Conservation (phyloP, 2,329 filamentous ascomycete species). For the Colletotrichum trifolii region DNA sequence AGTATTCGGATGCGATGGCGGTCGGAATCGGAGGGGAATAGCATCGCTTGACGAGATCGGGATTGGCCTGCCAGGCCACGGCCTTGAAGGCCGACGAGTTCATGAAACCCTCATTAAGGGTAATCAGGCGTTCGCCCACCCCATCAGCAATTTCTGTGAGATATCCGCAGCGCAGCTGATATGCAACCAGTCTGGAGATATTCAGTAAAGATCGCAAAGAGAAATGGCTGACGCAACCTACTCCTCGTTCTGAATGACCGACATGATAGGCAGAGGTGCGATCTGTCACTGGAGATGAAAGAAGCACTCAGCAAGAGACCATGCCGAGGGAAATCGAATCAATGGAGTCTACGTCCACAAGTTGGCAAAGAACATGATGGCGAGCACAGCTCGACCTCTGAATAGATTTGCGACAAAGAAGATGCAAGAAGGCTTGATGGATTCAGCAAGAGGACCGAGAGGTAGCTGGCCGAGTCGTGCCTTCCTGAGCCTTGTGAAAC, state of each 20-base stretch:
- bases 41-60: constrained; percentile 81
- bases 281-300: constrained; percentile 26
- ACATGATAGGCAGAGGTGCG: constrained; percentile 46
- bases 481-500: constrained; percentile 39
- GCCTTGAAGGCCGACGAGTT: constrained; percentile 86
- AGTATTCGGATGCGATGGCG: constrained; percentile 84
- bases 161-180: constrained; percentile 84
- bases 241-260: constrained; percentile 58
- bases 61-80: constrained; percentile 81
- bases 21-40: constrained; percentile 90
- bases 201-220: not conserved
- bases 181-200: constrained; percentile 75
- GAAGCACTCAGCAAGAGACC: constrained; percentile 16
- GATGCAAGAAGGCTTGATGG: not conserved
- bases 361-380: constrained; percentile 31
- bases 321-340: constrained; percentile 21
- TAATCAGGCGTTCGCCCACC: constrained; percentile 85
- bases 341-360: constrained; percentile 17
- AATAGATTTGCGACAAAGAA: constrained; percentile 10
- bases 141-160: constrained; percentile 84
- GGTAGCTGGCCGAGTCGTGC: constrained; percentile 18
- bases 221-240: constrained; percentile 40
- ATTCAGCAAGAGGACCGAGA: constrained; percentile 20
- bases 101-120: constrained; percentile 80
- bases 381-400: constrained; percentile 30